A percentile compares a stretch with the other conserved stretches of the same genome.
phyloP scores from a whole-genome alignment of 495 filamentous ascomycete genomes.

The Neurospora sp. region DNA sequence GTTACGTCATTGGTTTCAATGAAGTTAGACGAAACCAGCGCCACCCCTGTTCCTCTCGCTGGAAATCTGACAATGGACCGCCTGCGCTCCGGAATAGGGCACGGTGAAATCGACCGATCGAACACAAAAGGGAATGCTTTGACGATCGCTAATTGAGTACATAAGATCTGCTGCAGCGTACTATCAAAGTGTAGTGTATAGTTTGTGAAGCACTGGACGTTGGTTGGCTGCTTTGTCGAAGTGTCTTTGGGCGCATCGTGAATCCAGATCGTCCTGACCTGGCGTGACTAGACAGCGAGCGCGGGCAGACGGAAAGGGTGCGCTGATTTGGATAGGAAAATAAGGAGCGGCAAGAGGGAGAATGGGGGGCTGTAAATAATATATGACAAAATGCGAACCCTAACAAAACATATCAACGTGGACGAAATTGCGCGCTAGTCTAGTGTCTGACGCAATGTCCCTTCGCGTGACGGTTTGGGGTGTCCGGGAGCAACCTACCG shows the following conservation, averaged over 20 bases:
- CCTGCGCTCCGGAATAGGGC: neutral
- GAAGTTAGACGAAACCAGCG: constrained; percentile 12
- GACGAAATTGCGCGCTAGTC: constrained; percentile 6
- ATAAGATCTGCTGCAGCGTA: neutral
- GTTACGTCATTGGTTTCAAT: constrained; percentile 25
- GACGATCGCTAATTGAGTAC: neutral
- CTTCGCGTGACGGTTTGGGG: neutral
- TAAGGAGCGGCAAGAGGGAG: neutral
- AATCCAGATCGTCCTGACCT: neutral
- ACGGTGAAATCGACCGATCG: neutral
- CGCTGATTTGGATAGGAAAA: neutral
- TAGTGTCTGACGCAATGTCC: constrained; percentile 16
- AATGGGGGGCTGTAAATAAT: neutral
- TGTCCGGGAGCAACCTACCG: neutral
- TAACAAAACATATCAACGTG: neutral
- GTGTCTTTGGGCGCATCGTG: neutral
- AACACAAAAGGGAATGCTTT: neutral
- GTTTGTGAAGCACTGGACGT: neutral
- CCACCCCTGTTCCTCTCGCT: constrained; percentile 5
- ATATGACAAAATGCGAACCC: neutral
- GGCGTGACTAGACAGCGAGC: neutral
- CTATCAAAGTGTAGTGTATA: neutral
- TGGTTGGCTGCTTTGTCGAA: neutral
- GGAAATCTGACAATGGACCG: neutral
- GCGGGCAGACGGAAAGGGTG: neutral